phyloP scores from a whole-genome alignment of 169 alveolate species.

The Cryptosporidium viatorum region DNA sequence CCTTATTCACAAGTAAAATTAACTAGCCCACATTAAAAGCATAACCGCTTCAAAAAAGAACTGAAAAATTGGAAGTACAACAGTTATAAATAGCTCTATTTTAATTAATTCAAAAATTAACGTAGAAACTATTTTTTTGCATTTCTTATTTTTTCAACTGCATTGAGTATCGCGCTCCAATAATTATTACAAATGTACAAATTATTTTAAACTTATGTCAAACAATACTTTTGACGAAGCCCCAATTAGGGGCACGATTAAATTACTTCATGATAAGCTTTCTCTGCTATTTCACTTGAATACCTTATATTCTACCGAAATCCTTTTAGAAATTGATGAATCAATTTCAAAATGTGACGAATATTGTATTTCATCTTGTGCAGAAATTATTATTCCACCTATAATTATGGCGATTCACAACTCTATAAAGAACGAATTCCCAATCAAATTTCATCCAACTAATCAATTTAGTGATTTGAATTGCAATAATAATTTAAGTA shows the following conservation, averaged over 20 bases:
- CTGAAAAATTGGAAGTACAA: too few species aligned
- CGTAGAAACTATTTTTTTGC: background rate
- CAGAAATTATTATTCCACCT: constrained; percentile 48
- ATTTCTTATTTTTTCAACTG: too few species aligned
- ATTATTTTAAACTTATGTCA: background rate
- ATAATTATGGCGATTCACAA: constrained; percentile 48
- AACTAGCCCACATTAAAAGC: background rate
- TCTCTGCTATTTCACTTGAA: constrained; percentile 10
- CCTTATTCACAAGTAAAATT: background rate
- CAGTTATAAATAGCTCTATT: too few species aligned
- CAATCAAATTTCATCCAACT: background rate
- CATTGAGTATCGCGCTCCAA: background rate
- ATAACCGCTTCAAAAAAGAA: background rate
- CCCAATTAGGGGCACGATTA: constrained; percentile 42
- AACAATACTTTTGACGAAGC: constrained; percentile 15
- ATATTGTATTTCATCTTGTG: constrained; percentile 25
- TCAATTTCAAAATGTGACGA: constrained; percentile 41
- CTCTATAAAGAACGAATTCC: background rate
- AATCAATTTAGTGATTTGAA: background rate
- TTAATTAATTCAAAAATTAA: background rate
- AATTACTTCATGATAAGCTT: constrained; percentile 26
- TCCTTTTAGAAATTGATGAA: background rate
- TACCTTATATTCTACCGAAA: background rate
- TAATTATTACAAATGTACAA: background rate
- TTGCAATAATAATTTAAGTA: background rate